Base-by-base conservation (phyloP, 2,329 filamentous ascomycete genomes). In the Chrysosporium keratinophilum region DNA sequence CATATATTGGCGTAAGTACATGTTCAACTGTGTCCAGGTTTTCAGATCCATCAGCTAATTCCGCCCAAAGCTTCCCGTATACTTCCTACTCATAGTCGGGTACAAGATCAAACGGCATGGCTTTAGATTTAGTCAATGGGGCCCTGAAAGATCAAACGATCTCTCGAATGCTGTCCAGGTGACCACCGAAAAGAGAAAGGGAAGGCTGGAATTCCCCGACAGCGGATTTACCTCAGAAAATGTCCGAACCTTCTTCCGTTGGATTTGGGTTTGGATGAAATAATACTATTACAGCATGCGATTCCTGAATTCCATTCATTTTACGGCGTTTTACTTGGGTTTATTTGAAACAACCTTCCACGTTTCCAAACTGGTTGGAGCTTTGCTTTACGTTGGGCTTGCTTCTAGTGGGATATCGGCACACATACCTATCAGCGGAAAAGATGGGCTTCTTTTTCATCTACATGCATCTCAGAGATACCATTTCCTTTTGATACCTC, bases 221-320 rank as follows among this genome's bases (percentile, higher is more conserved):
- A 59, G 64, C 34, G 65, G 64, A 1, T 59, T 69, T 20, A 69
- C 66, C 14, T 64, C 58, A 50, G 61, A 65, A 9, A 71, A 71
- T 54, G 37, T 57, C 34, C 33, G 42, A 12, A 61, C 59, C 1
- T 65, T 71, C 46, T 33, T 65, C 4, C 49, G 59, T 10, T 71
- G 68, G 68, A 37, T 71, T 39, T 70, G 66, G 68, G 67, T 67
- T 23, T 71, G 69, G 69, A 60, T 65, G 56, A 71, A 69, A 49
- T 71, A 63, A 47, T 41, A 17, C 12, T 33, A 33, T 34, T 2
- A n/a, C 33, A 42, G 19, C 10, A 10, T 2, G 6, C n/a, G 15
- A 1, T 35, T n/a, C n/a, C n/a, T n/a, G n/a, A n/a, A n/a, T n/a
- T 41, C 19, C 41, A 7, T 47, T 46, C 40, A 41, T 43, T 44